These are phyloP conservation scores for Kuraishia ogatae DNA, from an alignment of 805 yeast genomes.

Conservation along the genomic window DNA sequence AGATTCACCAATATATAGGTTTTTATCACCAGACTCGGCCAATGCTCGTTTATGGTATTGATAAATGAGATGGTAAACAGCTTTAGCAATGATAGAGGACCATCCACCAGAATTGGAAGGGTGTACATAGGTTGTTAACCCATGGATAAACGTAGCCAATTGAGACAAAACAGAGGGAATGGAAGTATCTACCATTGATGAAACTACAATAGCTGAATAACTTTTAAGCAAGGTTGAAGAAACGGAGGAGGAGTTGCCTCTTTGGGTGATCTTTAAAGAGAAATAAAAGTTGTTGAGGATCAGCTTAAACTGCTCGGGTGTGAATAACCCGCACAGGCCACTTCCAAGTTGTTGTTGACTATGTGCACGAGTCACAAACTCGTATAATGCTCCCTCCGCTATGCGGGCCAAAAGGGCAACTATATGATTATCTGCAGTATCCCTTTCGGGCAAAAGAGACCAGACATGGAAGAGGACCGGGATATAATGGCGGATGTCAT, in stretches of 20 bases:
- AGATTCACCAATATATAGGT: constrained; percentile 13
- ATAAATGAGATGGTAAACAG: constrained; percentile 50
- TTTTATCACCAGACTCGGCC: constrained; percentile 34
- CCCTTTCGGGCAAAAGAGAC: constrained; percentile 41
- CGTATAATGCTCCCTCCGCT: constrained; percentile 36
- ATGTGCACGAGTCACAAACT: background rate
- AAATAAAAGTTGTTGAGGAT: background rate
- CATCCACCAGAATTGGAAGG: constrained; percentile 93
- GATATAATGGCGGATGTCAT: constrained; percentile 37
- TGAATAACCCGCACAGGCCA: constrained; percentile 42
- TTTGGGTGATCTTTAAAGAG: background rate
- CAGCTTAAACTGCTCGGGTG: constrained; percentile 43
- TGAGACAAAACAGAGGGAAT: background rate
- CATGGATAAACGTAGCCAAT: background rate
- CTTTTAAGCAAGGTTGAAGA: constrained; percentile 5
- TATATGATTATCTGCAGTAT: constrained; percentile 30
- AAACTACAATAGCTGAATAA: background rate
- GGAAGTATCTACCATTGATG: background rate
- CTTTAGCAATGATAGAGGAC: constrained; percentile 62
- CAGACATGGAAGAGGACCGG: constrained; percentile 69
- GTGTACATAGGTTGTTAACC: constrained; percentile 70
- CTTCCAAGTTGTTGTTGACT: background rate
- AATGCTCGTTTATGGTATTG: constrained; percentile 51
- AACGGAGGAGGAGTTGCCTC: background rate
- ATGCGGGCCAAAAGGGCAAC: constrained; percentile 58